Evolutionary conservation across 2,329 filamentous ascomycete species (phyloP), one percentile per base, ranked within the genome.

Genomic region (Venturia effusa): DNA sequence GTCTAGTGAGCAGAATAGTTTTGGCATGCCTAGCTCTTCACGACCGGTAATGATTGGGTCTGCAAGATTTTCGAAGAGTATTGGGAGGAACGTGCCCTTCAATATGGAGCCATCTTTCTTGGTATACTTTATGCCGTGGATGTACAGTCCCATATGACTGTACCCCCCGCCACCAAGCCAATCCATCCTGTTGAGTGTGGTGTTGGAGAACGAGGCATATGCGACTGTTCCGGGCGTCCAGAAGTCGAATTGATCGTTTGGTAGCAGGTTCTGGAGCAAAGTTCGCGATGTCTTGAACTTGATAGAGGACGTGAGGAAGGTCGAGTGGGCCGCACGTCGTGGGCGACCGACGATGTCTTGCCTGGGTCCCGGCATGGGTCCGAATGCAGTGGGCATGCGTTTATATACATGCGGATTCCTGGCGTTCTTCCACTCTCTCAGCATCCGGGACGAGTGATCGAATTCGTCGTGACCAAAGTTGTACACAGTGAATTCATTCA

Each of bases 101-200:
- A 84, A 68, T 0, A 76, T 72, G 0, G 74, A 73, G 1, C 83
- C 82, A 63, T 81, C 70, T 1, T 76, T 73, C 67, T 79, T 81
- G 0, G 72, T 76, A 67, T 85, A 86, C 66, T 84, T 72, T 1
- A 87, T 81, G 0, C 83, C 84, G 66, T 88, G 85, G 19, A 88
- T 79, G 68, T 84, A 87, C 0, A 88, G 76, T 0, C 83, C 84
- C 17, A 84, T 74, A 67, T 81, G 79, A 22, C 74, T 79, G 69
- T 88, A 88, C 0, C 84, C 84, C 0, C 74, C 72, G 1, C 84
- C 84, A 3, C 82, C 84, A 0, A 88, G 78, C 84, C 84, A 88
- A 37, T 80, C 76, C 76, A 88, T 80, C 0, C 80, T 79, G 43
- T 68, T 67, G 1, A 79, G 70, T 24, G 75, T 74, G 1, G 75